These are phyloP conservation scores for Endoconidiophora laricicola DNA, from an alignment of 2,329 filamentous ascomycete species.

Conservation along the genomic window DNA sequence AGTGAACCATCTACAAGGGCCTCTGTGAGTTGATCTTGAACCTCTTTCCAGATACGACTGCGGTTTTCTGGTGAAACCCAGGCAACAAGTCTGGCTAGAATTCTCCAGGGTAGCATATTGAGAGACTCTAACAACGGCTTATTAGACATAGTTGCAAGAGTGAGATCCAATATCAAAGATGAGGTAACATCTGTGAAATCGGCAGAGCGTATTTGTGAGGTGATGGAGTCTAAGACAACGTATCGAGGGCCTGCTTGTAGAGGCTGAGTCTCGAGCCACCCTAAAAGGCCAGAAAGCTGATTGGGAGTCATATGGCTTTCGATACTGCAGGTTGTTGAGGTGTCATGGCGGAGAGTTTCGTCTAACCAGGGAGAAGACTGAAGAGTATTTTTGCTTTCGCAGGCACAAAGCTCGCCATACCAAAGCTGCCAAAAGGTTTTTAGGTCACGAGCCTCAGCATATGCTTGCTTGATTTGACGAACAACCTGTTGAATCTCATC, in stretches of 20 bases:
- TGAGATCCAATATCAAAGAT: slow-evolving; percentile 23
- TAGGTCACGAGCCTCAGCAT: slow-evolving; percentile 28
- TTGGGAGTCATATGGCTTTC: slow-evolving; percentile 28
- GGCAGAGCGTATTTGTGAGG: slow-evolving; percentile 26
- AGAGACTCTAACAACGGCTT: slow-evolving; percentile 19
- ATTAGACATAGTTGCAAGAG: slow-evolving; percentile 16
- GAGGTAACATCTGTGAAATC: slow-evolving; percentile 27
- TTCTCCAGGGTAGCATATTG: slow-evolving; percentile 26
- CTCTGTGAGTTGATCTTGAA: slow-evolving; percentile 21
- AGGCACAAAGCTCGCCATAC: slow-evolving; percentile 26
- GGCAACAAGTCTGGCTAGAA: slow-evolving; percentile 21
- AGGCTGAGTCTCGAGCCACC: slow-evolving; percentile 25
- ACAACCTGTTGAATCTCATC: slow-evolving; percentile 16
- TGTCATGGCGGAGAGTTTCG: slow-evolving; percentile 10
- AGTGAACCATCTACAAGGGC: slow-evolving; percentile 21
- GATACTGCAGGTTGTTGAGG: slow-evolving; percentile 16
- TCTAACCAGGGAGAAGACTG: slow-evolving; percentile 21
- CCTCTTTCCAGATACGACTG: slow-evolving; percentile 20
- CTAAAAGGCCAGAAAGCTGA: slow-evolving; percentile 28
- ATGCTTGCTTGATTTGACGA: slow-evolving; percentile 23
- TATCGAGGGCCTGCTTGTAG: slow-evolving; percentile 21
- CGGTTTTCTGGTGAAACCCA: slow-evolving; percentile 21
- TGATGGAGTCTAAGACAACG: slow-evolving; percentile 27
- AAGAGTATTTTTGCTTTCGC: slow-evolving; percentile 18
- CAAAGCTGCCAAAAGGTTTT: slow-evolving; percentile 32